Percentiles rank a stretch among this genome's conserved stretches.
These are phyloP conservation scores for Allomyces macrogynus DNA, from an alignment of 192 early-diverging fungal species.

Conservation along the genomic window DNA sequence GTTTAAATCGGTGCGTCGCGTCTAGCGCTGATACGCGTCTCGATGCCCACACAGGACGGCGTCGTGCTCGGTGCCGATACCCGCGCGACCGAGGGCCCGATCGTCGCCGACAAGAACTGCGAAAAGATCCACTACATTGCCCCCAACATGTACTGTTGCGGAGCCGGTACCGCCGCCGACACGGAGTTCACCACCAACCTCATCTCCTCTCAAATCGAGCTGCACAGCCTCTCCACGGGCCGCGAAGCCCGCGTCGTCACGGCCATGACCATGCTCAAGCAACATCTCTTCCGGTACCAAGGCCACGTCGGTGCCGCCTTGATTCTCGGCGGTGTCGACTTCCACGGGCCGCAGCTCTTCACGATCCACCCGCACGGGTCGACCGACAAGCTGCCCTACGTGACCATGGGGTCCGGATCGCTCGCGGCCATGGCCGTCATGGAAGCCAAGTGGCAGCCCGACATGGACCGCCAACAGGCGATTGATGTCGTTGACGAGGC, in stretches of 20 bases:
- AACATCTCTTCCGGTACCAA: slow-evolving; percentile 92
- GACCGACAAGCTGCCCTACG: slow-evolving; percentile 87
- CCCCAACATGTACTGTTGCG: slow-evolving; percentile 95
- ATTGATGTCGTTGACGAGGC: slow-evolving; percentile 79
- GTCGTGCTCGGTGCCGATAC: slow-evolving; percentile 91
- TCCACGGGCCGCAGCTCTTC: slow-evolving; percentile 74
- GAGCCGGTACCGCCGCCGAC: slow-evolving; percentile 98
- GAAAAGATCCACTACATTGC: slow-evolving; percentile 96
- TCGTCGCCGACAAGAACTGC: slow-evolving; percentile 98
- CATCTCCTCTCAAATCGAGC: slow-evolving; percentile 81
- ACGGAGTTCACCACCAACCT: slow-evolving; percentile 85
- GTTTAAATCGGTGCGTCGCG: neutral
- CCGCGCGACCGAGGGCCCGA: slow-evolving; percentile 80
- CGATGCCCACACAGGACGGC: slow-evolving; percentile 40
- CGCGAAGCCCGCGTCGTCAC: slow-evolving; percentile 71
- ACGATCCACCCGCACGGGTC: slow-evolving; percentile 85
- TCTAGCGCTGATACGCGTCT: slow-evolving; percentile 2
- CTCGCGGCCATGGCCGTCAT: slow-evolving; percentile 92
- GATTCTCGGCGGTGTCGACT: slow-evolving; percentile 81
- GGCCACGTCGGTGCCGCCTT: slow-evolving; percentile 88
- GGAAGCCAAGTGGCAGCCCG: slow-evolving; percentile 60
- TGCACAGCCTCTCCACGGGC: slow-evolving; percentile 78
- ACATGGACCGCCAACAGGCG: slow-evolving; percentile 70
- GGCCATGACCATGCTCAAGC: slow-evolving; percentile 92
- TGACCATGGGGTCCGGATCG: slow-evolving; percentile 90